Conservation (phyloP, 2,329 filamentous ascomycete species). For the Cadophora malorum region DNA sequence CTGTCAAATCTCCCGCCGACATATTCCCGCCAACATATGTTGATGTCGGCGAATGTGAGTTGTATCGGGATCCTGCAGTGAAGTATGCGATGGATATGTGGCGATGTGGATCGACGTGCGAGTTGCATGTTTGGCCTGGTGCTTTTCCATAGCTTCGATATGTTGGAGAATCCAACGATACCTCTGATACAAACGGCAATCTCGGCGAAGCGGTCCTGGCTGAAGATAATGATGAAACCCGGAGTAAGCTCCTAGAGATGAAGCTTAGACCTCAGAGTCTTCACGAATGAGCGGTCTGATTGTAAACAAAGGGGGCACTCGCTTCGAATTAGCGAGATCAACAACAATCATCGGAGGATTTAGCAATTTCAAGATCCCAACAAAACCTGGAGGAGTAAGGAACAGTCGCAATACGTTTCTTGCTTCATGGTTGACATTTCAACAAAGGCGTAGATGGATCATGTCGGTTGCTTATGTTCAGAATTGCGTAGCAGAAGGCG, state of each 20-base stretch:
- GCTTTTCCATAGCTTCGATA: too few relatives aligned
- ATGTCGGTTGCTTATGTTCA: not conserved
- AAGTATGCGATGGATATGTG: too few relatives aligned
- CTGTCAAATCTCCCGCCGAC: too few relatives aligned
- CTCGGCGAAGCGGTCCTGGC: not conserved
- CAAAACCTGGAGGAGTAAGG: not conserved
- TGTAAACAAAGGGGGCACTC: not conserved
- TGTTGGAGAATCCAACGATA: not conserved
- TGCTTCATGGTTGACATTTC: not conserved
- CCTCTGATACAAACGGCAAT: not conserved
- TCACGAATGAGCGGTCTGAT: not conserved
- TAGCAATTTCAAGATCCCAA: not conserved
- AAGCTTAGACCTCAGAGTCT: not conserved
- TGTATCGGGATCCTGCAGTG: too few relatives aligned
- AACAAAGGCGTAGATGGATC: not conserved
- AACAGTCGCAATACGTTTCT: not conserved
- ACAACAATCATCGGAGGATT: not conserved
- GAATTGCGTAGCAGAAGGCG: not conserved
- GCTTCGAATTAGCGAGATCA: conserved; percentile 10
- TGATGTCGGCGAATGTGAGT: too few relatives aligned
- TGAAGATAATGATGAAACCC: not conserved
- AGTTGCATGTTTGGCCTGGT: too few relatives aligned
- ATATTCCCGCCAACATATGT: too few relatives aligned
- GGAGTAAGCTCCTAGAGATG: not conserved
- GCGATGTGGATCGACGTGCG: too few relatives aligned